Conservation (phyloP, 768 basidiomycete genomes). For the Suillus hirtellus region DNA sequence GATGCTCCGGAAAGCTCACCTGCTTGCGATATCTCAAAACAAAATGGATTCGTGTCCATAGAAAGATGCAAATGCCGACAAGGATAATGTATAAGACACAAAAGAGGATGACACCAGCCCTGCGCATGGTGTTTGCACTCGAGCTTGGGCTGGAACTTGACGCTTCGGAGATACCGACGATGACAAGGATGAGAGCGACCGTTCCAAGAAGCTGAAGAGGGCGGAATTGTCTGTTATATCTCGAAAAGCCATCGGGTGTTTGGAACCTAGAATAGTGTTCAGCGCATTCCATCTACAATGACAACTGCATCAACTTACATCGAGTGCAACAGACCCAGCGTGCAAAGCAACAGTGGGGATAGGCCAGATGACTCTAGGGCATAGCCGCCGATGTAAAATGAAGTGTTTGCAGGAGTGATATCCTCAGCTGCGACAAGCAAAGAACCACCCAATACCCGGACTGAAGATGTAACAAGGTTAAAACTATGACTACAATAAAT, state of each 20-base stretch:
- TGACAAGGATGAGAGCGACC: conserved; percentile 32
- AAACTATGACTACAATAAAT: not conserved
- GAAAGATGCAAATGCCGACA: conserved; percentile 46
- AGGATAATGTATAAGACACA: conserved; percentile 41
- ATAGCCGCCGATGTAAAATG: conserved; percentile 54
- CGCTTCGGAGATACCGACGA: conserved; percentile 33
- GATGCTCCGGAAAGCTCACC: conserved; percentile 31
- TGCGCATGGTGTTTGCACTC: conserved; percentile 30
- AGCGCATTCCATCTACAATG: not conserved
- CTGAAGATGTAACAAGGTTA: conserved; percentile 33
- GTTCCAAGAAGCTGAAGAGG: conserved; percentile 32
- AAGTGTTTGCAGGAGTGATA: conserved; percentile 36
- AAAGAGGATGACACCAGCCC: conserved; percentile 37
- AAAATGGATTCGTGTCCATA: conserved; percentile 50
- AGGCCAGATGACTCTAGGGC: conserved; percentile 40
- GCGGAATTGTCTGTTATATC: conserved; percentile 18
- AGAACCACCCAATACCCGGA: conserved; percentile 58
- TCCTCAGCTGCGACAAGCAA: conserved; percentile 57
- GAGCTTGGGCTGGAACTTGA: conserved; percentile 22
- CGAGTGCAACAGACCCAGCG: conserved; percentile 37
- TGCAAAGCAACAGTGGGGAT: conserved; percentile 40
- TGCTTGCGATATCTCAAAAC: conserved; percentile 28
- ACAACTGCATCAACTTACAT: conserved; percentile 28
- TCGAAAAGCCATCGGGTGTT: conserved; percentile 23
- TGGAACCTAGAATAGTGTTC: conserved; percentile 28